Percentiles rank a stretch among this genome's conserved stretches.
These are phyloP conservation scores for Podila epigama DNA, from an alignment of 192 early-diverging fungal species.

Conservation along the genomic window DNA sequence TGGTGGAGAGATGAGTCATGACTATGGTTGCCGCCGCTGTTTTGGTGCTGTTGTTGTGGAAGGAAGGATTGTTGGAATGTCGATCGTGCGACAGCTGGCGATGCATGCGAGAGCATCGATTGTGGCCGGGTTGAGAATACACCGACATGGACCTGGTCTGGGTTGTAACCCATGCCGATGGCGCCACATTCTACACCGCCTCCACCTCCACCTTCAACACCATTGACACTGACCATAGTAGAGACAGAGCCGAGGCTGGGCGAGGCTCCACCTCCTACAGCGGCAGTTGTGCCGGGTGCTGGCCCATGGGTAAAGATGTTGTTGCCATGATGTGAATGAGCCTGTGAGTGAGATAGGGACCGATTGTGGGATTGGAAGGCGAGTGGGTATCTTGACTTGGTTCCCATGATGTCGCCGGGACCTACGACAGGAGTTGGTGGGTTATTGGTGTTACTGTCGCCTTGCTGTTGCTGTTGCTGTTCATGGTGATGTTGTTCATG, in stretches of 20 bases:
- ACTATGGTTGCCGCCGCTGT: neutral
- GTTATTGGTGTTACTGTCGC: neutral
- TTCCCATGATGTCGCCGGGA: constrained; percentile 4
- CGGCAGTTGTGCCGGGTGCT: neutral
- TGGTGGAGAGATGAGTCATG: neutral
- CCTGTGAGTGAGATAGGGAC: constrained; percentile 34
- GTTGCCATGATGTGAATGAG: constrained; percentile 36
- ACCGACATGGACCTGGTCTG: neutral
- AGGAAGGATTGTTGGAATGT: no score
- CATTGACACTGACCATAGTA: neutral
- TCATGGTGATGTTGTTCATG: constrained; percentile 7
- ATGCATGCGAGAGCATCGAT: constrained; percentile 21
- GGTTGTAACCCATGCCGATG: neutral
- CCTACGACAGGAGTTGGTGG: neutral
- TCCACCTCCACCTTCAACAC: no score
- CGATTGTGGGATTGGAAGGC: constrained; percentile 24
- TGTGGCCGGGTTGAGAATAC: neutral
- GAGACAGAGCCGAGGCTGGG: constrained; percentile 24
- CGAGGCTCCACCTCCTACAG: neutral
- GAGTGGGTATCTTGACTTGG: constrained; percentile 28
- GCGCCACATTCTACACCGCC: constrained; percentile 6
- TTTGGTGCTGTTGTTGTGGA: constrained; percentile 1
- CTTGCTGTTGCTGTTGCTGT: neutral
- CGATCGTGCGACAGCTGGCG: constrained; percentile 20
- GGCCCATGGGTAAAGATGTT: constrained; percentile 27